These are phyloP conservation scores for Blepharisma undulans DNA, from an alignment of 169 alveolate species.

Conservation along the genomic window DNA sequence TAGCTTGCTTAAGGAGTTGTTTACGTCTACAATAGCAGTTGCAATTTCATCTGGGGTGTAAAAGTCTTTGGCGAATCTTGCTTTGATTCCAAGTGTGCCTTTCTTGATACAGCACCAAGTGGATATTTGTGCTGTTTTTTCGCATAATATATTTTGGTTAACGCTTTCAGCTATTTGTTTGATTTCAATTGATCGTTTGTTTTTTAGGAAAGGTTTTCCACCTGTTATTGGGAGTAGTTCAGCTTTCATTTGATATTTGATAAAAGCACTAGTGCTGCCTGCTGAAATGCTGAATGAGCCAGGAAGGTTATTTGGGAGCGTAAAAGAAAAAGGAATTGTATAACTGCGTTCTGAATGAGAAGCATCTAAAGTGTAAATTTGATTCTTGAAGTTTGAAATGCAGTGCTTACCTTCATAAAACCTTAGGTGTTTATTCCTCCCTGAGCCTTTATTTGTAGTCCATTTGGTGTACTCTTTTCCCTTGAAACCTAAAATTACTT, in stretches of 20 bases:
- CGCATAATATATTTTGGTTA: not conserved
- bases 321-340: constrained; percentile 1
- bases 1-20: not conserved
- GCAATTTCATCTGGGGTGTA: constrained; percentile 7
- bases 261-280: not conserved
- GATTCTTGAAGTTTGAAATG: not conserved
- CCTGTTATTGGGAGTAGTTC: not conserved
- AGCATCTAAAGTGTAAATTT: not conserved
- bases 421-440: not conserved
- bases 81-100: not conserved
- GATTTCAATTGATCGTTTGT: not conserved
- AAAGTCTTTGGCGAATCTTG: not conserved
- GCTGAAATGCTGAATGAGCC: not conserved
- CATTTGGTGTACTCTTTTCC: constrained; percentile 20
- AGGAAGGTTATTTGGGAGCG: not conserved
- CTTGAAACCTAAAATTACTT: not conserved
- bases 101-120: constrained; percentile 18
- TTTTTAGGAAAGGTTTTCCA: not conserved
- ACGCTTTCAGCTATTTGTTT: not conserved
- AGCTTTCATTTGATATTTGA: not conserved
- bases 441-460: constrained; percentile 16
- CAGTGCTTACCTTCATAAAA: not conserved
- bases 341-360: not conserved
- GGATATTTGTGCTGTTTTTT: not conserved
- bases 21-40: not conserved